Conservation (phyloP, 768 basidiomycete species). For the Dioszegia crocea region DNA sequence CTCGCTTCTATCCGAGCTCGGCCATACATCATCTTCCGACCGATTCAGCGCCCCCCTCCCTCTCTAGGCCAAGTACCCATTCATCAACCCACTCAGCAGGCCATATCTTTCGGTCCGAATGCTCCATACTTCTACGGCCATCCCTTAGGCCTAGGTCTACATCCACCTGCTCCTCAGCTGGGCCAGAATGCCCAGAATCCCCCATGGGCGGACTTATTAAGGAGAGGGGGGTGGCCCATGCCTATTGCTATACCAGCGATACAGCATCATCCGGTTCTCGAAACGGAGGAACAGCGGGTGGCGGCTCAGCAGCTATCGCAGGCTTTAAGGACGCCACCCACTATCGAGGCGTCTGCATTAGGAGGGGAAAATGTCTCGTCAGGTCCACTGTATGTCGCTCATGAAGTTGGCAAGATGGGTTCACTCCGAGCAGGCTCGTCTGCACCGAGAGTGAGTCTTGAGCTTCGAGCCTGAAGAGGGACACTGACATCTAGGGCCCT, state of each 20-base stretch:
- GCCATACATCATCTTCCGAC: background rate
- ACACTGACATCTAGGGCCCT: slow-evolving; percentile 1
- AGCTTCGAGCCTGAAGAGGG: background rate
- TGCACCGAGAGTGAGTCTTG: background rate
- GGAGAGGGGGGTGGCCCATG: background rate
- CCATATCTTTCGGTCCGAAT: background rate
- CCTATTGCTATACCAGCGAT: background rate
- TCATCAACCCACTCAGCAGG: background rate
- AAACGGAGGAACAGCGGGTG: background rate
- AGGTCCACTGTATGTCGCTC: background rate
- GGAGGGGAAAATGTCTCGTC: background rate
- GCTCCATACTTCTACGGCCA: background rate
- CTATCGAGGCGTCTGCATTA: background rate
- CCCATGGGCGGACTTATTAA: background rate
- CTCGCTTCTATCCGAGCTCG: slow-evolving; percentile 25
- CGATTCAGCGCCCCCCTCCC: background rate
- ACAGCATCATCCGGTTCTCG: background rate
- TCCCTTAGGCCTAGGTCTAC: background rate
- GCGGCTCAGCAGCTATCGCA: background rate
- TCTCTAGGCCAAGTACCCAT: background rate
- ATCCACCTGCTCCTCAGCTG: no score
- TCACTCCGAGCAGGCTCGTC: background rate
- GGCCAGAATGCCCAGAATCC: no score
- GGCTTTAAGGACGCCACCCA: background rate
- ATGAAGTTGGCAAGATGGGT: background rate